These are phyloP conservation scores for Pholiota molesta DNA, from an alignment of 768 basidiomycete species.

Conservation along the genomic window DNA sequence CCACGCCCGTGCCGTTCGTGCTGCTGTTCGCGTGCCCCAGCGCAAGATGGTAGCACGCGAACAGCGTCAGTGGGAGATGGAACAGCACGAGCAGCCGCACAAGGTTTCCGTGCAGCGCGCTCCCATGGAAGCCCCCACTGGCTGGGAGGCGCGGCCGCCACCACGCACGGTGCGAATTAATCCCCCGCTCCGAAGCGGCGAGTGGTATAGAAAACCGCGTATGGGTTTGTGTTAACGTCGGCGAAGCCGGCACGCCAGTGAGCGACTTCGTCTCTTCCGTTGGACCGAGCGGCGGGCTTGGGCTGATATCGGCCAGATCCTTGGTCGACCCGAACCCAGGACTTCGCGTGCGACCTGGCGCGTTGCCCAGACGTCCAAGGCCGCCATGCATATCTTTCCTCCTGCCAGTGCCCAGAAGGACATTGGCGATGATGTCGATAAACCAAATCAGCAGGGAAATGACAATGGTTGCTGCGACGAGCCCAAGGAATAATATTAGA, in stretches of 20 bases:
- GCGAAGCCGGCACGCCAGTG: slow-evolving; percentile 23
- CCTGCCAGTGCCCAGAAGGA: slow-evolving; percentile 29
- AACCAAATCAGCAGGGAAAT: slow-evolving; percentile 75
- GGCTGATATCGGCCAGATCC: slow-evolving; percentile 32
- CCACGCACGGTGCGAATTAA: slow-evolving; percentile 48
- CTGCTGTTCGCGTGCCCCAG: slow-evolving; percentile 39
- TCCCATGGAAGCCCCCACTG: slow-evolving; percentile 79
- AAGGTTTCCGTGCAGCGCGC: slow-evolving; percentile 86
- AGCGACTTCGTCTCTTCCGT: slow-evolving; percentile 56
- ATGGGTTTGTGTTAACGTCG: background rate
- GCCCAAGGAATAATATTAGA: slow-evolving; percentile 79
- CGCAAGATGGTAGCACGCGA: slow-evolving; percentile 87
- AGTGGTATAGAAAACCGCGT: slow-evolving; percentile 35
- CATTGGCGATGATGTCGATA: slow-evolving; percentile 57
- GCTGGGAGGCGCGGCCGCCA: slow-evolving; percentile 61
- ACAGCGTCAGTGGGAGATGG: slow-evolving; percentile 92
- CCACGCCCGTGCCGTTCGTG: slow-evolving; percentile 34
- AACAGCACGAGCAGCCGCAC: slow-evolving; percentile 90
- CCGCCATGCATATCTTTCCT: slow-evolving; percentile 11
- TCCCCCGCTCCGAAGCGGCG: slow-evolving; percentile 36
- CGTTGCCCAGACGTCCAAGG: slow-evolving; percentile 28
- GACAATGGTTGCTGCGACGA: slow-evolving; percentile 71
- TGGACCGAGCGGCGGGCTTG: slow-evolving; percentile 7
- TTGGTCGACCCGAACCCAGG: slow-evolving; percentile 46
- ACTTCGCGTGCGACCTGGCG: slow-evolving; percentile 30